A percentile compares a stretch with the other conserved stretches of the same genome.
These are phyloP conservation scores for Ascochyta lentis DNA, from an alignment of 2,329 filamentous ascomycete genomes.

Conservation along the genomic window DNA sequence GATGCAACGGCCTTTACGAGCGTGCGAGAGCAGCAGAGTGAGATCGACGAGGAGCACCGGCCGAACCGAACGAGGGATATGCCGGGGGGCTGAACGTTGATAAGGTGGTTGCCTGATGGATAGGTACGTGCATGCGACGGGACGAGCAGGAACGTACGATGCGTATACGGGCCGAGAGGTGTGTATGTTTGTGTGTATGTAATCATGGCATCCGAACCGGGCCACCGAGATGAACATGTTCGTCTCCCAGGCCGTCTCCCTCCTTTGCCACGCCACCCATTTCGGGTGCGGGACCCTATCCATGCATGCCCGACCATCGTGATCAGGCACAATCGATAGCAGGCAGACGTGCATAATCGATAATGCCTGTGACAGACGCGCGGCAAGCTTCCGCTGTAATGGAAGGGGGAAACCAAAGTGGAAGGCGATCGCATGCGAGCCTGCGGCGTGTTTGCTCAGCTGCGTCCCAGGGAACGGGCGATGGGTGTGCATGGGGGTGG, in stretches of 20 bases:
- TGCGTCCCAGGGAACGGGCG: not conserved
- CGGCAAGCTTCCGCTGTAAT: not conserved
- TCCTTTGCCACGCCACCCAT: conserved; percentile 10
- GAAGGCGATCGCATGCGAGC: conserved; percentile 10
- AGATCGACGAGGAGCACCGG: too few relatives aligned
- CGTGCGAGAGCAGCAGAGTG: too few relatives aligned
- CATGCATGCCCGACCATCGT: not conserved
- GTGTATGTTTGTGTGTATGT: too few relatives aligned
- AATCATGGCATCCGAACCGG: too few relatives aligned
- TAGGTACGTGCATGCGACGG: too few relatives aligned
- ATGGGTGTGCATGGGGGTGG: conserved; percentile 8
- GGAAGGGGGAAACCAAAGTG: not conserved
- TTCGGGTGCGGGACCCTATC: conserved; percentile 4
- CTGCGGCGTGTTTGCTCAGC: conserved; percentile 4
- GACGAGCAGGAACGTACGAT: too few relatives aligned
- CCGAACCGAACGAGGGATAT: too few relatives aligned
- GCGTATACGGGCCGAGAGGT: too few relatives aligned
- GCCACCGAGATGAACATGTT: conserved; percentile 6
- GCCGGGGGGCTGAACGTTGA: too few relatives aligned
- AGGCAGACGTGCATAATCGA: not conserved
- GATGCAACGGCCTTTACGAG: too few relatives aligned
- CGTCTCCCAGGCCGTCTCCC: conserved; percentile 5
- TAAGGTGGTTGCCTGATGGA: too few relatives aligned
- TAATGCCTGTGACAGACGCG: conserved; percentile 4
- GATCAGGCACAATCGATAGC: not conserved